Conservation (phyloP, 768 basidiomycete genomes). For the Pleurotus platypus region DNA sequence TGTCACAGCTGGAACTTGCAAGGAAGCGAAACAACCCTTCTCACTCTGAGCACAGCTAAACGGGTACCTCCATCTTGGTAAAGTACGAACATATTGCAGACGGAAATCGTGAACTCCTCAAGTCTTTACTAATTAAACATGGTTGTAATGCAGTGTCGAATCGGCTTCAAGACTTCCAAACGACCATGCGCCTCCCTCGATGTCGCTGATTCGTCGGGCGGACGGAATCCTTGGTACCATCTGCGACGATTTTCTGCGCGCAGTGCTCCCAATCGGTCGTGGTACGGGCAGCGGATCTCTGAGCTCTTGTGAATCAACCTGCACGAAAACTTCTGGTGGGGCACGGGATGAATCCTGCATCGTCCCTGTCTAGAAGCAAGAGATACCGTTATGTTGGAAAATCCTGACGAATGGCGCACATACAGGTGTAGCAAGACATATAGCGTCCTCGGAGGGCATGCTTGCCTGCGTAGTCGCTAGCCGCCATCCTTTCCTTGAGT, state of each 20-base stretch:
- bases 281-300: background rate
- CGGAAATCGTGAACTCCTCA: too few relatives aligned
- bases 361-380: background rate
- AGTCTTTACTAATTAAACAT: too few relatives aligned
- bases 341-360: background rate
- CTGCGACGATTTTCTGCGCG: background rate
- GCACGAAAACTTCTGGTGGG: background rate
- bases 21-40: too few relatives aligned
- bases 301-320: background rate
- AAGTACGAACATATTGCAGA: too few relatives aligned
- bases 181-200: too few relatives aligned
- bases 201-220: too few relatives aligned
- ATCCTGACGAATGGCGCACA: background rate
- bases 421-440: background rate
- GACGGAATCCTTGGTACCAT: background rate
- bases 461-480: constrained; percentile 8
- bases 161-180: too few relatives aligned
- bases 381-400: background rate
- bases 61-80: too few relatives aligned
- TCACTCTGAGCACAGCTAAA: too few relatives aligned
- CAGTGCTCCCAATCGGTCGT: background rate
- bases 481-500: constrained; percentile 29
- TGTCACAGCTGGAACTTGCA: too few relatives aligned
- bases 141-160: too few relatives aligned
- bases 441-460: background rate